Percentiles rank a stretch among this genome's conserved stretches.
Conservation (phyloP, 306 rosid genomes). For the Quercus cerris region DNA sequence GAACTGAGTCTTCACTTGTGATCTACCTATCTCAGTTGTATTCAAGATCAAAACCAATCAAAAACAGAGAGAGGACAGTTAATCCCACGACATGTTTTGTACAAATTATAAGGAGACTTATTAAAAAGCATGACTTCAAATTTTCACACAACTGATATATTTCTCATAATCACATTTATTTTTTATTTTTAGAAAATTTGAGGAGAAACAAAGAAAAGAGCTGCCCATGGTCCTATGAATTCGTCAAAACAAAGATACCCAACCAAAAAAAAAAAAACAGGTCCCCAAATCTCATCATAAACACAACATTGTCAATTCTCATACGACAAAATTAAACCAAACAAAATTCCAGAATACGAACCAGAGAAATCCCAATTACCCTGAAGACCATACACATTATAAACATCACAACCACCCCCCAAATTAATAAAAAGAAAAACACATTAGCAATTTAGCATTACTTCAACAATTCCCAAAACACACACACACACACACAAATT, state of each 20-base stretch:
- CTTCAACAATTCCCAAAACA: constrained; percentile 22
- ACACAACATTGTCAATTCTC: not conserved
- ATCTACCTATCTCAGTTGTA: too few species aligned
- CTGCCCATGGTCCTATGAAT: not conserved
- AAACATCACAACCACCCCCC: constrained; percentile 16
- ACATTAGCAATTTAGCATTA: constrained; percentile 11
- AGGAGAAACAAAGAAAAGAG: not conserved
- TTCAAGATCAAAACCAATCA: too few species aligned
- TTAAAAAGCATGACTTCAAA: not conserved
- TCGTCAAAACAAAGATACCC: not conserved
- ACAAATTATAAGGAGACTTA: not conserved
- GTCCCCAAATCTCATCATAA: not conserved
- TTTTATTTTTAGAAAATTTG: not conserved
- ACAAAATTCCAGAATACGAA: constrained; percentile 10
- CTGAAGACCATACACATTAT: constrained; percentile 21
- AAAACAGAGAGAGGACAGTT: too few species aligned
- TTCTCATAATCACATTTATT: not conserved
- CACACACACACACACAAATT: not conserved
- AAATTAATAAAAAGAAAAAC: not conserved
- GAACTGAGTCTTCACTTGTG: not conserved
- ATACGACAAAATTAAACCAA: not conserved
- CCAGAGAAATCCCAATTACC: not conserved
- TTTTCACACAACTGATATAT: not conserved
- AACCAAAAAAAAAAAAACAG: not conserved
- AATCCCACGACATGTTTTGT: not conserved